Conservation (phyloP, 768 basidiomycete genomes). For the Termitomyces sp. region DNA sequence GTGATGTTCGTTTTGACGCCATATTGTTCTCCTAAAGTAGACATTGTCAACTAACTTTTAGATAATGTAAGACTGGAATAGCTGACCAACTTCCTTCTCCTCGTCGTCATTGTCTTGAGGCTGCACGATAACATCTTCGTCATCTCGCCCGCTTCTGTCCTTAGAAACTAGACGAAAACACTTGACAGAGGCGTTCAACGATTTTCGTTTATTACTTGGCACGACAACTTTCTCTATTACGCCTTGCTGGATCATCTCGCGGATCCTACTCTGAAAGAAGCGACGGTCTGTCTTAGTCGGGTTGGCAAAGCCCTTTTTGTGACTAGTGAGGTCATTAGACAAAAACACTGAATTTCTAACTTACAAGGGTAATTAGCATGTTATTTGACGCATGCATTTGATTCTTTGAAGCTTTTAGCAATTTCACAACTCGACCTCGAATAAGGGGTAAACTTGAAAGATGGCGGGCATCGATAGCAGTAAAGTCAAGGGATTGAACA, state of each 20-base stretch:
- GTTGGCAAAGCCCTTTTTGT: conserved; percentile 61
- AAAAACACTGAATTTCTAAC: conserved; percentile 14
- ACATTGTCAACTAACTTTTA: background rate
- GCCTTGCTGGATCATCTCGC: conserved; percentile 67
- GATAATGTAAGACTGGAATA: background rate
- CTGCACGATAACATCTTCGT: conserved; percentile 30
- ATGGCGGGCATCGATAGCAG: conserved; percentile 73
- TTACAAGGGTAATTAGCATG: conserved; percentile 70
- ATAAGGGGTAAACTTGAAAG: conserved; percentile 71
- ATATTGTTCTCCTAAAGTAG: conserved; percentile 23
- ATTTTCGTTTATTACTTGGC: conserved; percentile 48
- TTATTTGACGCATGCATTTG: conserved; percentile 70
- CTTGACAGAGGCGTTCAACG: conserved; percentile 42
- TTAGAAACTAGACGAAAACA: conserved; percentile 60
- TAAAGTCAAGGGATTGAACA: conserved; percentile 43
- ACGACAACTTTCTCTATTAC: conserved; percentile 72
- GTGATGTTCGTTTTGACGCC: conserved; percentile 56
- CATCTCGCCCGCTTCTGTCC: conserved; percentile 29
- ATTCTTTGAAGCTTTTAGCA: conserved; percentile 67
- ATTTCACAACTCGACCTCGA: conserved; percentile 61
- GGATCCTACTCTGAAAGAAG: conserved; percentile 71
- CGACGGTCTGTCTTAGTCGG: conserved; percentile 76
- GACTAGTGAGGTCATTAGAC: background rate
- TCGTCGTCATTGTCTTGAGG: conserved; percentile 37
- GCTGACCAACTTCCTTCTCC: conserved; percentile 27